Percentiles rank a stretch among this genome's conserved stretches.
phyloP scores from a whole-genome alignment of 148 eudicot species.

The Rhododendron henanense region DNA sequence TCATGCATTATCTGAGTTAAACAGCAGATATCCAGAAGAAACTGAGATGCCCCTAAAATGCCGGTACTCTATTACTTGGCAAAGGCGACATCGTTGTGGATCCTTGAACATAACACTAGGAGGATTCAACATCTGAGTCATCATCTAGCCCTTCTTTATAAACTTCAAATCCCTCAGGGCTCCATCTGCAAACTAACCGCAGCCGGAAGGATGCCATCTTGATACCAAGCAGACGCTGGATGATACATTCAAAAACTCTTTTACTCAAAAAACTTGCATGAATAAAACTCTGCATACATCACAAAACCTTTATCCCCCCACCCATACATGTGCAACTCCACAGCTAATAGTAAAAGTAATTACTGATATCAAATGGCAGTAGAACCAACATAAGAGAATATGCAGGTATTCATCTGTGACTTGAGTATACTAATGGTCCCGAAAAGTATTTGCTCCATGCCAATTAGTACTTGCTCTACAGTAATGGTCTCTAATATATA shows the following conservation, averaged over 20 bases:
- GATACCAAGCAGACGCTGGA: constrained; percentile 72
- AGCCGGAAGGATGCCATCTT: constrained; percentile 84
- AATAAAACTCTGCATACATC: not conserved
- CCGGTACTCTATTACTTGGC: constrained; percentile 2
- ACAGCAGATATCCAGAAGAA: constrained; percentile 6
- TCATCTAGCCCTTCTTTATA: constrained; percentile 69
- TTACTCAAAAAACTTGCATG: not conserved
- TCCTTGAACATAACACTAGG: constrained; percentile 21
- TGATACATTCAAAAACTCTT: not conserved
- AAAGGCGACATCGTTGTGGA: not conserved
- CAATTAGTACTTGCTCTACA: not conserved
- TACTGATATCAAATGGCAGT: not conserved
- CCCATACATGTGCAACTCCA: not conserved
- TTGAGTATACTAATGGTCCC: not conserved
- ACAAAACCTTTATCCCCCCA: not conserved
- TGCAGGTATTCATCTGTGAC: not conserved
- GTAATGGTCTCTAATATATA: not conserved
- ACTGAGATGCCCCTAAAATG: not conserved
- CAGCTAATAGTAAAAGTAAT: not conserved
- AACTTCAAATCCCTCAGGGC: constrained; percentile 65
- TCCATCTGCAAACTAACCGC: constrained; percentile 68
- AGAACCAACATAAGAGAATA: not conserved
- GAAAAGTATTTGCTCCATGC: not conserved
- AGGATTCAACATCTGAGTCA: constrained; percentile 76
- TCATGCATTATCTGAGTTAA: not conserved